Evolutionary conservation across 805 yeast species (phyloP), one percentile per base, ranked within the genome.

Genomic region (Saturnispora hagleri): DNA sequence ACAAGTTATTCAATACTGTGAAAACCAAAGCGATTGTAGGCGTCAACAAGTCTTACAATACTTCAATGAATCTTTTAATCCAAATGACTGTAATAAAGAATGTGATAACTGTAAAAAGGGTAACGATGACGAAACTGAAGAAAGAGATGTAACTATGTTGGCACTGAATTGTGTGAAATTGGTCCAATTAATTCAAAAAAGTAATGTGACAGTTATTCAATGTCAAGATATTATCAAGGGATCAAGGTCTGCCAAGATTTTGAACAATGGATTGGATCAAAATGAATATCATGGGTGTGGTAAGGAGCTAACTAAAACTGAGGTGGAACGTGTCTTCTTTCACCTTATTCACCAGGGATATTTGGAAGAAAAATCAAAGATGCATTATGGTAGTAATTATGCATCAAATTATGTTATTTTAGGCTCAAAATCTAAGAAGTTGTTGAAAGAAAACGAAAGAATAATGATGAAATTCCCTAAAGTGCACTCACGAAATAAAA

Each of bases 1-100:
- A 51, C 89, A 88, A 57, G 97, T 93, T 13, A 80, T 87, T 57
- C 90, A 85, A 62, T 93, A 89, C 63, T 91, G 98, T 69, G 97
- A 90, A 55, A 91, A 93, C 65, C 74, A 76, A 10, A 82, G 90
- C 3, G 97, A 90, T 64, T 93, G 99, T 65, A 78, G 99, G 51
- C 75, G 98, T 55, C 79, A 82, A 59, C 90, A 89, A 59, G 96
- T 93, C 3, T 72, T 93, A 48, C 91, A 87, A 48, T 93, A 90
- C 62, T 93, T 93, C 69, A 87, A 88, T 66, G 99, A 93, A 63
- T 70, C 69, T 5, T 90, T 91, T 62, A 79, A 86, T 54, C 73
- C 84, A 9, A 69, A 65, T 22, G 69, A 74, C 17, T 93, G 99
- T 64, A 66, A 71, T 13, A 78, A 79, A 53, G 76, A 80, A 55